Evolutionary conservation across 106 monocot species (phyloP).

Genomic region (Acorus calamus): DNA sequence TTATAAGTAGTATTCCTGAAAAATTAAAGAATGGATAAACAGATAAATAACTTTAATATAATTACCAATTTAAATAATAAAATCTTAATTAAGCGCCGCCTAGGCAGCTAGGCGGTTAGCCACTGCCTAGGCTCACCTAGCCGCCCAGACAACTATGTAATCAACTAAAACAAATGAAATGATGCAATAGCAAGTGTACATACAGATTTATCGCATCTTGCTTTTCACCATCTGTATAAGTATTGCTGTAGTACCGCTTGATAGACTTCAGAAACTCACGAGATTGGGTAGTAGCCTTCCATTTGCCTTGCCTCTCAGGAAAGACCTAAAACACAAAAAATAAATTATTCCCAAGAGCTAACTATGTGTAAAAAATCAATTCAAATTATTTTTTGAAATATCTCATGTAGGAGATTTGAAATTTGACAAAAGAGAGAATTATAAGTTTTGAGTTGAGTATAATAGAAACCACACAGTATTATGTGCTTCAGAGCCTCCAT

Average conservation of each 20-base stretch:
- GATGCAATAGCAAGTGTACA: constrained; percentile 2
- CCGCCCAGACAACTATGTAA: background rate
- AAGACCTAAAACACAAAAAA: constrained; percentile 54
- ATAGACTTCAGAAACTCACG: constrained; percentile 96
- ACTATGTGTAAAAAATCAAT: background rate
- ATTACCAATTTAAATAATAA: too few relatives aligned
- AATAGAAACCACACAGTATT: constrained; percentile 39
- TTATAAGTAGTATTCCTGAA: too few relatives aligned
- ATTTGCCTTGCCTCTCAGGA: constrained; percentile 97
- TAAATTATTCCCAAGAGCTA: constrained; percentile 5
- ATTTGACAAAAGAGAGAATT: too few relatives aligned
- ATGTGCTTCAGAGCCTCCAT: constrained; percentile 98
- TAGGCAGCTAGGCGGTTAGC: too few relatives aligned
- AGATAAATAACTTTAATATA: too few relatives aligned
- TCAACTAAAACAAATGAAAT: background rate
- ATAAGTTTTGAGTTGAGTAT: too few relatives aligned
- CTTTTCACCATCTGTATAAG: constrained; percentile 98
- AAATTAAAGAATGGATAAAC: too few relatives aligned
- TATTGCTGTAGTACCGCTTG: constrained; percentile 93
- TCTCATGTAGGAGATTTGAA: background rate
- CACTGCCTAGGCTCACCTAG: background rate
- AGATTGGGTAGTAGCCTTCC: constrained; percentile 98
- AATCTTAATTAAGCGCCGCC: too few relatives aligned
- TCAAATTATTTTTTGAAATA: background rate
- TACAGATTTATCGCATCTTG: constrained; percentile 99